Evolutionary conservation across 768 basidiomycete genomes (phyloP).

Genomic region (Gautieria morchelliformis): DNA sequence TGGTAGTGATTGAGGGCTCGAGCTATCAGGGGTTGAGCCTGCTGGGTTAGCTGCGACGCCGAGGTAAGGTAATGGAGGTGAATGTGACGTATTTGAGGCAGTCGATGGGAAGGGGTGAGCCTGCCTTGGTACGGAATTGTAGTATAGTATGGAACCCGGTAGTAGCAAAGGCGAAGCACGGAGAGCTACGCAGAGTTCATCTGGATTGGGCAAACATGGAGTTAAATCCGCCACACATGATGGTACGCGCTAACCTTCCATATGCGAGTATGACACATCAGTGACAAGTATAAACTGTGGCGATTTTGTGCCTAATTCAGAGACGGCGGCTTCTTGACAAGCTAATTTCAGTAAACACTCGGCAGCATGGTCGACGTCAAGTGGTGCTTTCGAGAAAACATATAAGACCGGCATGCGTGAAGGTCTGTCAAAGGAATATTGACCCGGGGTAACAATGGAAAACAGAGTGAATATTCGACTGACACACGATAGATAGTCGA

Average conservation of each 20-base stretch:
- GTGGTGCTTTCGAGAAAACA: constrained; percentile 68
- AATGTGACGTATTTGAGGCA: not conserved
- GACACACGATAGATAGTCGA: not conserved
- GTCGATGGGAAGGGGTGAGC: not conserved
- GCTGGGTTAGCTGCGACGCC: not conserved
- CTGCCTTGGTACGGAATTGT: not conserved
- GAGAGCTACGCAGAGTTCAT: constrained; percentile 1
- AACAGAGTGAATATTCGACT: not conserved
- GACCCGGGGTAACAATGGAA: not conserved
- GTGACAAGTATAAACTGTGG: constrained; percentile 48
- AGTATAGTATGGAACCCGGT: not conserved
- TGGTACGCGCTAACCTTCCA: constrained; percentile 36
- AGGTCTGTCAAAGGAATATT: constrained; percentile 38
- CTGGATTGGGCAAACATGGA: not conserved
- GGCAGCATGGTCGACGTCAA: constrained; percentile 49
- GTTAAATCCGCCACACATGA: not conserved
- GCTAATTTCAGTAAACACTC: constrained; percentile 27
- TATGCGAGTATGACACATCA: constrained; percentile 71
- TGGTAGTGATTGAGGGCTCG: not conserved
- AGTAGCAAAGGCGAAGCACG: constrained; percentile 10
- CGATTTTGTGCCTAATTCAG: not conserved
- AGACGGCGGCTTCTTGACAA: not conserved
- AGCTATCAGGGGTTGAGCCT: not conserved
- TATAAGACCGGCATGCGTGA: constrained; percentile 85
- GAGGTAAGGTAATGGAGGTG: not conserved